Percentiles rank a stretch among this genome's conserved stretches.
These are phyloP conservation scores for Trichoderma koningii DNA, from an alignment of 2,329 filamentous ascomycete genomes.

Conservation along the genomic window DNA sequence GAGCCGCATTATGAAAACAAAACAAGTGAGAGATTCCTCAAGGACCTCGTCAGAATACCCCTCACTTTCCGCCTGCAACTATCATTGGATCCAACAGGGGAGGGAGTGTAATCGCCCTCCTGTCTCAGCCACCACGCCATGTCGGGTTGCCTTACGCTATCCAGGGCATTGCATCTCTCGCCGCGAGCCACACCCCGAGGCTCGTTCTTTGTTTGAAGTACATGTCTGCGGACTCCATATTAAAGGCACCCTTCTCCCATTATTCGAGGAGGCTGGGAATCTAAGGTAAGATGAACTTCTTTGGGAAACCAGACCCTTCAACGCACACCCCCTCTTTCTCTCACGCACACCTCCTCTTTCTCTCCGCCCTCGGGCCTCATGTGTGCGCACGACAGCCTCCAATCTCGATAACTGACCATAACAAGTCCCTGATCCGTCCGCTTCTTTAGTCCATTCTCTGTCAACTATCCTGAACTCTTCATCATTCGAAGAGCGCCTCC, in stretches of 20 bases:
- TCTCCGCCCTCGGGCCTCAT: conserved; percentile 11
- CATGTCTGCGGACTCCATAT: neutral
- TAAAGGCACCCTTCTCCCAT: neutral
- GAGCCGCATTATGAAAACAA: conserved; percentile 3
- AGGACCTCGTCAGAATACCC: conserved; percentile 7
- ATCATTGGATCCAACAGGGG: conserved; percentile 3
- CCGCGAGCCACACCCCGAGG: neutral
- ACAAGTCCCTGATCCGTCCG: neutral
- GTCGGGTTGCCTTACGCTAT: conserved; percentile 15
- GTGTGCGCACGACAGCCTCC: neutral
- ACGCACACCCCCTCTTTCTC: neutral
- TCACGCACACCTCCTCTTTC: neutral
- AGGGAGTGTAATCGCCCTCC: neutral
- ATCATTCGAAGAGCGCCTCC: neutral
- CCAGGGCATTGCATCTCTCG: neutral
- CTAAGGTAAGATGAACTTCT: conserved; percentile 7
- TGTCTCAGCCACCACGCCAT: conserved; percentile 16
- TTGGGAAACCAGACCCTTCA: conserved; percentile 5
- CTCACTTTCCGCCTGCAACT: conserved; percentile 7
- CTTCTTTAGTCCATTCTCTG: neutral
- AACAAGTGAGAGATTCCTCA: conserved; percentile 1
- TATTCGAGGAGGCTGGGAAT: conserved; percentile 6
- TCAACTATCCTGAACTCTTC: neutral
- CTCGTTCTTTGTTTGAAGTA: no score
- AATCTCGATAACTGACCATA: conserved; percentile 4